Evolutionary conservation across 345 rosid species (phyloP).

Genomic region (Limnanthes douglasii): DNA sequence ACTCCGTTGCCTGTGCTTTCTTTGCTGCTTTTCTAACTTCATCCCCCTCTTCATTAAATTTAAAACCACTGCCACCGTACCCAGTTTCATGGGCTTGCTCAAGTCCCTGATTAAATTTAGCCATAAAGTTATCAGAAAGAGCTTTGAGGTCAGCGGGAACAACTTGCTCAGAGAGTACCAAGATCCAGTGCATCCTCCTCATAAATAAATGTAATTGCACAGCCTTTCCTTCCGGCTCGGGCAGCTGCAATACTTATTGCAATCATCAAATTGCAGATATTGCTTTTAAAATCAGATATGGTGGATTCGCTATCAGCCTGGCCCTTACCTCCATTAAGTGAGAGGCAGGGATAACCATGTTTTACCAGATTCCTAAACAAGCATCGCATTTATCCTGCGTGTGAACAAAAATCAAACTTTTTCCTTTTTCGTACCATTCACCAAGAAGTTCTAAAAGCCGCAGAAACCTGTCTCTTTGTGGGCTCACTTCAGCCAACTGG

Average conservation of each 20-base stretch:
- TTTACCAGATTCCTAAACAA: conserved; percentile 64
- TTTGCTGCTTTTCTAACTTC: conserved; percentile 89
- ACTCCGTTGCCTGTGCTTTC: conserved; percentile 92
- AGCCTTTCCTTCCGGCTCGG: conserved; percentile 90
- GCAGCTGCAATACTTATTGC: conserved; percentile 97
- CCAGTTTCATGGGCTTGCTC: conserved; percentile 98
- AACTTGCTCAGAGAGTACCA: conserved; percentile 92
- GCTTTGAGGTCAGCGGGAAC: conserved; percentile 85
- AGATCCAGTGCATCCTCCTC: conserved; percentile 82
- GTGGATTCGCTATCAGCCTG: conserved; percentile 94
- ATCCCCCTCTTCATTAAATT: conserved; percentile 95
- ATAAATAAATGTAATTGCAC: conserved; percentile 84
- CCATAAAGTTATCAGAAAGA: conserved; percentile 79
- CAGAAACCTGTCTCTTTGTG: conserved; percentile 71
- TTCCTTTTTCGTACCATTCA: conserved; percentile 96
- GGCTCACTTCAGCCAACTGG: conserved; percentile 86
- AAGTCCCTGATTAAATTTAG: conserved; percentile 81
- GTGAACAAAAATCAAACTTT: conserved; percentile 74
- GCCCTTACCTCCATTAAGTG: conserved; percentile 94
- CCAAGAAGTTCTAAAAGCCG: conserved; percentile 85
- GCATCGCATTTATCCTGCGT: conserved; percentile 86
- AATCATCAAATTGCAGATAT: conserved; percentile 75
- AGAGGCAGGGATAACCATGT: conserved; percentile 82
- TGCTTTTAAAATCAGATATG: conserved; percentile 80
- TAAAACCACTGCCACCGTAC: conserved; percentile 96